A percentile compares a stretch with the other conserved stretches of the same genome.
Conservation (phyloP, 352 stramenopile species). For the Phytophthora fragariae region DNA sequence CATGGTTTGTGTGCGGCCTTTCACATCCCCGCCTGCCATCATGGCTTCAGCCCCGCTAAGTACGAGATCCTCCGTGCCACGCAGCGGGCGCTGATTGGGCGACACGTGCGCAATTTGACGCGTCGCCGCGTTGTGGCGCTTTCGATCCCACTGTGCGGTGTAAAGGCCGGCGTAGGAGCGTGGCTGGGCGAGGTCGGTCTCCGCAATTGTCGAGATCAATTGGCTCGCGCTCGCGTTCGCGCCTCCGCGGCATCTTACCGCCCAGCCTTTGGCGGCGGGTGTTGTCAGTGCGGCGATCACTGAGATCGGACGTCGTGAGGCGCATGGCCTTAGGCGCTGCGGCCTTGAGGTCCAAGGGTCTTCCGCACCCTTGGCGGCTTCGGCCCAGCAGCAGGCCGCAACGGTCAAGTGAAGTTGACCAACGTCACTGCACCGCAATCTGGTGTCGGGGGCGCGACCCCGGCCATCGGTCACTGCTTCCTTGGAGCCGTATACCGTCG, state of each 20-base stretch:
- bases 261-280: neutral
- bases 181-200: slow-evolving; percentile 16
- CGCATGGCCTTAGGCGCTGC: neutral
- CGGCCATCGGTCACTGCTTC: neutral
- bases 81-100: slow-evolving; percentile 41
- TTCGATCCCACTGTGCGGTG: neutral
- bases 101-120: neutral
- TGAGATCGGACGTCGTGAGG: neutral
- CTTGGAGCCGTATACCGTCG: neutral
- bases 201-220: neutral
- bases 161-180: slow-evolving; percentile 33
- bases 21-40: slow-evolving; percentile 29
- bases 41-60: slow-evolving; percentile 36
- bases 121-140: slow-evolving; percentile 30
- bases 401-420: slow-evolving; percentile 9
- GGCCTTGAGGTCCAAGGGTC: neutral
- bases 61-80: slow-evolving; percentile 41
- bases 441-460: neutral
- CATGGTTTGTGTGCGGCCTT: slow-evolving; percentile 18
- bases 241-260: neutral
- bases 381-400: neutral
- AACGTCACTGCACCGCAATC: slow-evolving; percentile 12
- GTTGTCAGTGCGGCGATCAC: neutral
- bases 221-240: neutral
- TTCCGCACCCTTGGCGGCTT: neutral